Evolutionary conservation across 352 stramenopile species (phyloP), one percentile per base, ranked within the genome.

Genomic region (Hyaloperonospora arabidopsidis): DNA sequence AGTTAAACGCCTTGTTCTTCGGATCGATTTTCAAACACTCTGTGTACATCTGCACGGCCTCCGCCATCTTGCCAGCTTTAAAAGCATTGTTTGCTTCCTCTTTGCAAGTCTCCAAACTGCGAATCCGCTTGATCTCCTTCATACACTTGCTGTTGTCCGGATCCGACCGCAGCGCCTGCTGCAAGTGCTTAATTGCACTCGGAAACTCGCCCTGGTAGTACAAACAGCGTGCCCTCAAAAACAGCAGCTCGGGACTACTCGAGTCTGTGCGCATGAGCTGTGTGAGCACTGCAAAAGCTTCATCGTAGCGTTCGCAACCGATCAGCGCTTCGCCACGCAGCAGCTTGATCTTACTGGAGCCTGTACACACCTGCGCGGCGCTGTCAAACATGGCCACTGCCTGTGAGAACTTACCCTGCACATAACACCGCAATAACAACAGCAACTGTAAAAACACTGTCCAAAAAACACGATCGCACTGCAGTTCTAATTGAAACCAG

Each of bases 191-290:
- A 57, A 97, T 89, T 52, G 89, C 86, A 67, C 86, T 95, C 5
- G 91, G 72, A 56, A 97, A 88, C 61, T 97, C 90, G 38, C 92
- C 93, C 70, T 96, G 88, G 59, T 77, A 90, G 61, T 97, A 97
- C 47, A 98, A 67, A 59, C 86, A 96, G 22, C 78, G 72, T 12
- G 88, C 90, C 32, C 87, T 83, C 47, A 93, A 52, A 52, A 86
- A 92, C 15, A 97, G 64, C 49, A 97, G 64, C 45, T 95, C 82
- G 1, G 80, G 74, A 41, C 76, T 87, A 65, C 74, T 85, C 43
- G 83, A 84, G 63, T 93, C 75, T 44, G 79, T 88, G 47, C 81
- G 80, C 79, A 92, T 91, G 22, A 93, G 66, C 63, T 91, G 77
- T 54, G 85, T 91, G 17, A 90, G 59, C 35, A 78, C 70, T 14